Evolutionary conservation across 495 filamentous ascomycete genomes (phyloP).

Genomic region (Aspergillus olivimuriae): DNA sequence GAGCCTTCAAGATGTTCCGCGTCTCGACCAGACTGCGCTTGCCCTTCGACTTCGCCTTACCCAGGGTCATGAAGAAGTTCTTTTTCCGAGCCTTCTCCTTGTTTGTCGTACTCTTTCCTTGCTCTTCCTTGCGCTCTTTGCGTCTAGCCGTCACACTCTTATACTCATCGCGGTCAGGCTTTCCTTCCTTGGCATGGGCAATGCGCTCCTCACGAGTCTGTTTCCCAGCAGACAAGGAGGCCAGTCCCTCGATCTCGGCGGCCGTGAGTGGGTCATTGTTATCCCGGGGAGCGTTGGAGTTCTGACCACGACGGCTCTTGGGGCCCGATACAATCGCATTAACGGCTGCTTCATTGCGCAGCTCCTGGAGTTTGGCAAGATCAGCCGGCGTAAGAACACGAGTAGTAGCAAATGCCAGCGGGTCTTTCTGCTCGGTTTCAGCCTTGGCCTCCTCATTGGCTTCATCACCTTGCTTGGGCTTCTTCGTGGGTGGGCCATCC

Average conservation of each 20-base stretch:
- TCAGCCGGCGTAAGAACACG: conserved; percentile 88
- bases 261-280: conserved; percentile 80
- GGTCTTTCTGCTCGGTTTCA: conserved; percentile 12
- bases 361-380: conserved; percentile 84
- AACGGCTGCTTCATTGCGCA: conserved; percentile 65
- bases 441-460: conserved; percentile 17
- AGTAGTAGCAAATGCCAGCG: conserved; percentile 70
- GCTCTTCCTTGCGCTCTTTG: conserved; percentile 74
- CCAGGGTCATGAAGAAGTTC: conserved; percentile 96
- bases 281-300: conserved; percentile 49
- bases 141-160: conserved; percentile 74
- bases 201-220: conserved; percentile 76
- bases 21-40: conserved; percentile 87
- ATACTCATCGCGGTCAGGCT: conserved; percentile 65
- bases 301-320: conserved; percentile 35
- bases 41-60: conserved; percentile 87
- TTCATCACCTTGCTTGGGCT: conserved; percentile 32
- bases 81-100: conserved; percentile 94
- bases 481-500: conserved; percentile 59
- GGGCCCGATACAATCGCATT: conserved; percentile 49
- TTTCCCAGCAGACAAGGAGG: conserved; percentile 62
- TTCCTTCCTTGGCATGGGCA: conserved; percentile 69
- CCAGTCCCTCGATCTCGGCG: conserved; percentile 71
- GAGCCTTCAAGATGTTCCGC: conserved; percentile 68
- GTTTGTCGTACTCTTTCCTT: conserved; percentile 95